phyloP scores from a whole-genome alignment of 2,329 filamentous ascomycete species.

The Rhinocladiella similis region DNA sequence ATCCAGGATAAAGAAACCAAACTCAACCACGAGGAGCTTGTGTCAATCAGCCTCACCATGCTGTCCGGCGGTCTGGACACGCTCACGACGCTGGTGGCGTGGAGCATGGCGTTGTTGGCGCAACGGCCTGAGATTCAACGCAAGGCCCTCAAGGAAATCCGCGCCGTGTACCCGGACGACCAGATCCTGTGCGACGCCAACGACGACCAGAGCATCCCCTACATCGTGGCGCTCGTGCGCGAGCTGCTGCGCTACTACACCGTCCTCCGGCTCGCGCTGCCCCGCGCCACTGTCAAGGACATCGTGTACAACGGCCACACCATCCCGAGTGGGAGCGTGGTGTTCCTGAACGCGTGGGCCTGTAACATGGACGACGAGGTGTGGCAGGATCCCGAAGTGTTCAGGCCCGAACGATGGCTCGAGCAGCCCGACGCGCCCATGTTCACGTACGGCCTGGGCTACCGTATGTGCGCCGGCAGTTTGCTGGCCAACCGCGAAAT shows the following conservation, averaged over 20 bases:
- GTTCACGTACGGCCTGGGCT: conserved; percentile 66
- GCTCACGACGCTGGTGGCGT: conserved; percentile 64
- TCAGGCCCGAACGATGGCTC: conserved; percentile 64
- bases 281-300: conserved; percentile 61
- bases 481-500: conserved; percentile 65
- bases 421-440: conserved; percentile 64
- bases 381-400: conserved; percentile 59
- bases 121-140: conserved; percentile 63
- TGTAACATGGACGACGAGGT: conserved; percentile 65
- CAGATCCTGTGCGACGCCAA: conserved; percentile 57
- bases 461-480: conserved; percentile 67
- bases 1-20: conserved; percentile 64
- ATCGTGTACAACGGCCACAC: conserved; percentile 57
- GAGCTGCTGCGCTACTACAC: conserved; percentile 65
- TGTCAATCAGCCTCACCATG: conserved; percentile 68
- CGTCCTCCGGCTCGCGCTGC: conserved; percentile 63
- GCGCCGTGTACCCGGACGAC: conserved; percentile 52
- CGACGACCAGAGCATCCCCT: conserved; percentile 65
- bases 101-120: conserved; percentile 63
- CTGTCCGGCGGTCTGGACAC: conserved; percentile 67
- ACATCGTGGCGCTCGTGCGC: conserved; percentile 63
- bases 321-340: conserved; percentile 63
- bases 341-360: conserved; percentile 68
- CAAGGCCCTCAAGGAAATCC: conserved; percentile 59
- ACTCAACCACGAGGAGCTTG: conserved; percentile 63